phyloP scores from a whole-genome alignment of 306 rosid genomes.

The Biancaea sappan region DNA sequence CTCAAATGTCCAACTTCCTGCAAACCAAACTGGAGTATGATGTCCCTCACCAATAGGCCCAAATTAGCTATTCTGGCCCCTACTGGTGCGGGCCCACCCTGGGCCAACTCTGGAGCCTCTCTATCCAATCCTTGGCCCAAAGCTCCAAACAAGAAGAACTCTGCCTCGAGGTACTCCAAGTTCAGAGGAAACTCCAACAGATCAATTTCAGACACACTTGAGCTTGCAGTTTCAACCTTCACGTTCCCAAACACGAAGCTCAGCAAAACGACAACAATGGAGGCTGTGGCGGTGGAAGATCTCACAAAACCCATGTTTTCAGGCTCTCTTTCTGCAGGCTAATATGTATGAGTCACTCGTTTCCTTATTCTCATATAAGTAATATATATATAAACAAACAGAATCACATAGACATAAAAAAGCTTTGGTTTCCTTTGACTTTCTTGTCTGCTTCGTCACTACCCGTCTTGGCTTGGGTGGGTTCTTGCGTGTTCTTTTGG shows the following conservation, averaged over 20 bases:
- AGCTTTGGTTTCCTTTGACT: no score
- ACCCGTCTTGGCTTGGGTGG: no score
- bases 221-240: not conserved
- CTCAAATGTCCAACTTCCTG: slow-evolving; percentile 86
- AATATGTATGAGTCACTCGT: not conserved
- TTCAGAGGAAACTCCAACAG: slow-evolving; percentile 62
- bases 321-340: not conserved
- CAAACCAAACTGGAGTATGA: slow-evolving; percentile 58
- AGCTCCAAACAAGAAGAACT: slow-evolving; percentile 63
- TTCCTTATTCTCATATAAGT: no score
- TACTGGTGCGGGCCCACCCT: slow-evolving; percentile 67
- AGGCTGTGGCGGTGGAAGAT: not conserved
- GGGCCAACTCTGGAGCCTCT: slow-evolving; percentile 51
- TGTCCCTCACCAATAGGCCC: slow-evolving; percentile 33
- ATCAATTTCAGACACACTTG: slow-evolving; percentile 19
- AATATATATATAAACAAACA: not conserved
- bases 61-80: slow-evolving; percentile 65
- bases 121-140: slow-evolving; percentile 64
- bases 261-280: slow-evolving; percentile 21
- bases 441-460: no score
- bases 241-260: no score
- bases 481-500: no score
- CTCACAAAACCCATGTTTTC: slow-evolving; percentile 29
- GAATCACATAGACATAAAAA: no score
- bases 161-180: slow-evolving; percentile 74